Conservation (phyloP, 768 basidiomycete species). For the Coprinopsis sp. region DNA sequence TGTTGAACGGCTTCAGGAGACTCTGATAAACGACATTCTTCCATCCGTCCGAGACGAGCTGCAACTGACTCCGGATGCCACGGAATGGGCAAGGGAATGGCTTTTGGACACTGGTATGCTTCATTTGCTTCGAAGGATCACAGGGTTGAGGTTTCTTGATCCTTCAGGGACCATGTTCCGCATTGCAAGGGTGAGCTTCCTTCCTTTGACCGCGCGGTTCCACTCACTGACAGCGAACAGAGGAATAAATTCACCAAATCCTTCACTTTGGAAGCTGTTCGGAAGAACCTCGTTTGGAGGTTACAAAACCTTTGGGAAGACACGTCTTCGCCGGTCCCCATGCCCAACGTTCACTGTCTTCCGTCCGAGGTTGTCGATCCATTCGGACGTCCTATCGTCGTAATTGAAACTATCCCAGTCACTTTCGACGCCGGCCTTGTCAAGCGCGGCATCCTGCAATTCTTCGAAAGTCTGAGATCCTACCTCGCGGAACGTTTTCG, state of each 20-base stretch:
- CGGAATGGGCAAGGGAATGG: conserved; percentile 57
- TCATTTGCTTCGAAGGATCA: conserved; percentile 7
- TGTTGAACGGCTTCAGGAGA: conserved; percentile 44
- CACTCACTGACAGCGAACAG: conserved; percentile 30
- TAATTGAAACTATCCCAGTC: conserved; percentile 45
- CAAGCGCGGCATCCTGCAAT: conserved; percentile 41
- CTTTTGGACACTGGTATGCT: conserved; percentile 59
- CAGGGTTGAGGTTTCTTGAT: conserved; percentile 15
- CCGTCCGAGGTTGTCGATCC: conserved; percentile 50
- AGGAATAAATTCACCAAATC: conserved; percentile 63
- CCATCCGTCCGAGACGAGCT: conserved; percentile 59
- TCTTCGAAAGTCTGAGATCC: conserved; percentile 53
- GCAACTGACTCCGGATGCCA: conserved; percentile 40
- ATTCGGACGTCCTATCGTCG: conserved; percentile 60
- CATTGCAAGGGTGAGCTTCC: conserved; percentile 50
- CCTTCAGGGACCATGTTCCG: conserved; percentile 52
- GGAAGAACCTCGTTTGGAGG: conserved; percentile 56
- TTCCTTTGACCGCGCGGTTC: conserved; percentile 9
- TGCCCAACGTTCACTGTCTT: conserved; percentile 47
- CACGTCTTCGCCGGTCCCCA: conserved; percentile 20
- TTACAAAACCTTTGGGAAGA: conserved; percentile 37
- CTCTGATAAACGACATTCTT: conserved; percentile 51
- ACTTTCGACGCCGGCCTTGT: conserved; percentile 31
- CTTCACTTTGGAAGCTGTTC: conserved; percentile 56
- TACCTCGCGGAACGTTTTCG: conserved; percentile 46